Evolutionary conservation across 352 stramenopile genomes (phyloP).

Genomic region (Phytophthora constricta): DNA sequence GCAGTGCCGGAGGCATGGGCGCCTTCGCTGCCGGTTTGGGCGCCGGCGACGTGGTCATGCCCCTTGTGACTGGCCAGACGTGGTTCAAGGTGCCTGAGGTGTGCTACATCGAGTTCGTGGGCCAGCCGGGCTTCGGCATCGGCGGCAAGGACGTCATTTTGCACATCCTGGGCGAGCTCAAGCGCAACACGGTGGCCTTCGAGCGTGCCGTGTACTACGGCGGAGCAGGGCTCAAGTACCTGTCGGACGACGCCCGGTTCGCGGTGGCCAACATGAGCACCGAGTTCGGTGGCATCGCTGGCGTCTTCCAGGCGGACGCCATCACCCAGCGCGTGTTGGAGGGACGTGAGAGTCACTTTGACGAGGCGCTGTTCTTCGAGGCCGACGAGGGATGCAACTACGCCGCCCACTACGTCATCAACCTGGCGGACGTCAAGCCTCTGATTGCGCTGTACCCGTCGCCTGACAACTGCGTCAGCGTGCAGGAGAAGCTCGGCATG

Average conservation of each 20-base stretch:
- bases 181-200: constrained; percentile 86
- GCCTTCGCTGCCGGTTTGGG: constrained; percentile 76
- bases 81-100: constrained; percentile 88
- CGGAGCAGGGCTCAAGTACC: constrained; percentile 59
- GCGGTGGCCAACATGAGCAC: constrained; percentile 87
- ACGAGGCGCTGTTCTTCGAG: constrained; percentile 78
- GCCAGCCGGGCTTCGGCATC: constrained; percentile 69
- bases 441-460: constrained; percentile 80
- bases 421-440: constrained; percentile 62
- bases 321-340: constrained; percentile 72
- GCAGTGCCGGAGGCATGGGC: constrained; percentile 78
- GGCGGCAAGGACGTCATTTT: constrained; percentile 86
- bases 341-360: constrained; percentile 60
- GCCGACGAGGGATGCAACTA: constrained; percentile 74
- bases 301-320: constrained; percentile 77
- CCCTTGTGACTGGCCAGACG: constrained; percentile 81
- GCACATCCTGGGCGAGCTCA: constrained; percentile 79
- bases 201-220: constrained; percentile 84
- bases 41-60: constrained; percentile 84
- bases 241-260: constrained; percentile 85
- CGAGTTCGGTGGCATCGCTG: constrained; percentile 84
- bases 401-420: constrained; percentile 78
- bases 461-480: constrained; percentile 80
- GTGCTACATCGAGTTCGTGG: constrained; percentile 82
- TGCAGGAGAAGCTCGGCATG: constrained; percentile 78